Conservation (phyloP, 371 early-diverging fungal genomes). For the Mucor velutinosus region DNA sequence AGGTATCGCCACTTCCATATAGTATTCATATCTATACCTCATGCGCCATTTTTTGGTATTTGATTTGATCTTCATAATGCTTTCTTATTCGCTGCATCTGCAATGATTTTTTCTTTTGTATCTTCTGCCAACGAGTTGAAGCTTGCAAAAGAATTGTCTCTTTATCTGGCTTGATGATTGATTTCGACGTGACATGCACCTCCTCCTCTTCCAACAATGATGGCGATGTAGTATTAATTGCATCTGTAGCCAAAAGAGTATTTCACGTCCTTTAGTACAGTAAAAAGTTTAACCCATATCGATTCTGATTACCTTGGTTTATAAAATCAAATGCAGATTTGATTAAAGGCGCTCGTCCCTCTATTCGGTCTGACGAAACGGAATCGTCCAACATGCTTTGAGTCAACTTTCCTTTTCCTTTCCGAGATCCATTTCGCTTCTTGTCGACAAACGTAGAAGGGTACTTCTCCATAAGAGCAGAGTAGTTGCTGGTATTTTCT, state of each 20-base stretch:
- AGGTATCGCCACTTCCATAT: not conserved
- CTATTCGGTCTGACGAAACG: not conserved
- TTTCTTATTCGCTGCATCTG: not conserved
- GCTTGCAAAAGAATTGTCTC: not conserved
- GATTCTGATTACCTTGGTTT: not conserved
- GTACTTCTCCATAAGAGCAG: not conserved
- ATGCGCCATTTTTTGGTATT: not conserved
- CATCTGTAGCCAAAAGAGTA: not conserved
- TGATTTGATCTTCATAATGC: not conserved
- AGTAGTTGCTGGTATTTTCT: not conserved
- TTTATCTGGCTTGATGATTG: conserved; percentile 4
- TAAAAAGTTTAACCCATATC: not conserved
- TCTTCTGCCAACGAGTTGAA: not conserved
- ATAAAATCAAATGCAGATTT: not conserved
- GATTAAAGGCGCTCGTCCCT: not conserved
- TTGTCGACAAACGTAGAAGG: not conserved
- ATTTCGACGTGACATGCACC: not conserved
- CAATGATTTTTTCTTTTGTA: not conserved
- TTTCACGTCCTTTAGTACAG: too few relatives aligned
- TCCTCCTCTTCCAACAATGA: not conserved
- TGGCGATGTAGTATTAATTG: not conserved
- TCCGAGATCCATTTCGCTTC: not conserved
- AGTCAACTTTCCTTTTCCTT: not conserved
- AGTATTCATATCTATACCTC: not conserved
- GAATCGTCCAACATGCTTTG: not conserved